These are phyloP conservation scores for Fusarium pseudoanthophilum DNA, from an alignment of 2,329 filamentous ascomycete genomes.

Conservation along the genomic window DNA sequence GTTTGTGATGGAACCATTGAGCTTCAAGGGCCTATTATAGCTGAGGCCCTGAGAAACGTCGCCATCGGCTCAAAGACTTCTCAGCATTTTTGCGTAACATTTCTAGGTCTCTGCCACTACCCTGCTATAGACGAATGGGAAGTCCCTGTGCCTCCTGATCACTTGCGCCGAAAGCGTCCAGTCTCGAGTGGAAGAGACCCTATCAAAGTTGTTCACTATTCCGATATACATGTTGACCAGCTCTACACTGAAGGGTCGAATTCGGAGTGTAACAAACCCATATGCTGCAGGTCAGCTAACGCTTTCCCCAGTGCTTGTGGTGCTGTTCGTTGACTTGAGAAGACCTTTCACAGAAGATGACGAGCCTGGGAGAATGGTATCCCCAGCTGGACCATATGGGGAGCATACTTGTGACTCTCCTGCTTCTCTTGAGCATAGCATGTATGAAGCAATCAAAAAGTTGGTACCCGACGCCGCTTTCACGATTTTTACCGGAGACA, in stretches of 20 bases:
- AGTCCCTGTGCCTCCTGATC: conserved; percentile 57
- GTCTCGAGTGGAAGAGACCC: conserved; percentile 57
- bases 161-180: conserved; percentile 52
- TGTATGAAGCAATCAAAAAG: conserved; percentile 62
- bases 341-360: conserved; percentile 60
- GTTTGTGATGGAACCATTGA: conserved; percentile 65
- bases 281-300: conserved; percentile 63
- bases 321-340: neutral
- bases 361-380: conserved; percentile 58
- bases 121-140: conserved; percentile 57
- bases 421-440: conserved; percentile 61
- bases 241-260: conserved; percentile 64
- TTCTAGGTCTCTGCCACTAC: conserved; percentile 64
- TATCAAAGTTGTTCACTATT: conserved; percentile 67
- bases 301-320: too few species aligned
- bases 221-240: conserved; percentile 69
- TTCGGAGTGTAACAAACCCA: conserved; percentile 66
- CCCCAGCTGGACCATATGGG: conserved; percentile 63
- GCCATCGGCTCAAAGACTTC: conserved; percentile 60
- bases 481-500: conserved; percentile 69
- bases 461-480: conserved; percentile 61
- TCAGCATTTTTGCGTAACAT: conserved; percentile 61
- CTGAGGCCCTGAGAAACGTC: conserved; percentile 60
- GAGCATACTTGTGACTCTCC: conserved; percentile 66
- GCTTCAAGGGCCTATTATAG: conserved; percentile 64